Base-by-base conservation (phyloP, 2,329 filamentous ascomycete genomes). In the Paradendryphiella salina region DNA sequence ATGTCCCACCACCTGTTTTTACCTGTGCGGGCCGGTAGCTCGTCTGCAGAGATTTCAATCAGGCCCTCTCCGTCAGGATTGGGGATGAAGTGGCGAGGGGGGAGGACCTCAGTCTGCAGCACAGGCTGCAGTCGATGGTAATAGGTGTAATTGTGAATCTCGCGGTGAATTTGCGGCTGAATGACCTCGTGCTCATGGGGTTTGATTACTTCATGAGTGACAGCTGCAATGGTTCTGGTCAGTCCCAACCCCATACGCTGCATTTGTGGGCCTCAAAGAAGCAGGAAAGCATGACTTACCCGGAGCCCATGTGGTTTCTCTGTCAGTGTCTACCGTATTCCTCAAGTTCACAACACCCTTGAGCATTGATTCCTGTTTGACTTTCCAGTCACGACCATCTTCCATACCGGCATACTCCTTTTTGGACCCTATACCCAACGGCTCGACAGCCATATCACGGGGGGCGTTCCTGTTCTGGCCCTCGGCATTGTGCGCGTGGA, bases 141-240 rank as follows among this genome's bases (percentile, higher is more conserved):
- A 29, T 80, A 65, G 54, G 82, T 76, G 61, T 83, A 75, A 28
- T 77, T 77, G 66, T 83, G 81, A 28, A 81, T 80, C 52, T 83
- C 80, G 31, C 79, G 77, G 5, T 75, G 77, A 42, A 82, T 77
- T 17, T 62, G 58, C 57, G 81, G 75, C 56, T 80, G 70, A 13
- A 74, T 61, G 36, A 82, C 71, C 40, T 81, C 71, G 51, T 79
- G 79, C 9, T 73, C 61, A 11, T 74, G 63, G 3, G 75, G 72
- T 13, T 72, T 70, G 32, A 82, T 66, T 0, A 73, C 70, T 56
- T 83, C 79, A 51, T 82, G 79, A 1, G 73, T 76, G 14, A 82
- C 79, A 52, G 77, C 78, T 80, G 20, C 13, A n/a, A 11, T 6
- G n/a, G 1, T 20, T 40, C 65, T 46, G 65, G 60, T 38, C 37